Conservation (phyloP, 495 filamentous ascomycete species). For the Podospora comata region DNA sequence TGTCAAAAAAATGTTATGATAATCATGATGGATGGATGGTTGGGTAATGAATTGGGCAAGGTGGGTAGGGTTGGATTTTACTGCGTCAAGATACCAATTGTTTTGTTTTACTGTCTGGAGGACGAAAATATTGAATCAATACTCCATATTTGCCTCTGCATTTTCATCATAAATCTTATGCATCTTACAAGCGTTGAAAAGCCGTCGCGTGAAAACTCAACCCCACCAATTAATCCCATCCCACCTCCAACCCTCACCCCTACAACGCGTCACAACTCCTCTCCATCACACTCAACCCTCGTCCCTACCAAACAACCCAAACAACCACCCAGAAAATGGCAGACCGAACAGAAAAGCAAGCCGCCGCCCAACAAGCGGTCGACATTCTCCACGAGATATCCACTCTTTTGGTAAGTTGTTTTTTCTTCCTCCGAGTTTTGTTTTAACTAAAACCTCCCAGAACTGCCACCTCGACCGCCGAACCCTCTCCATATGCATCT, state of each 20-base stretch:
- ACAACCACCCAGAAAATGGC: slow-evolving; percentile 43
- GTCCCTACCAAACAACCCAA: background rate
- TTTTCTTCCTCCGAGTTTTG: background rate
- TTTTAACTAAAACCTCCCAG: slow-evolving; percentile 41
- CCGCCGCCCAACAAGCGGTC: slow-evolving; percentile 91
- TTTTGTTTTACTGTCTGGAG: background rate
- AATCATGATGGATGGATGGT: slow-evolving; percentile 1
- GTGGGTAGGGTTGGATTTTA: background rate
- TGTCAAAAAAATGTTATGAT: background rate
- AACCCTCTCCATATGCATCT: slow-evolving; percentile 89
- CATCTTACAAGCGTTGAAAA: background rate
- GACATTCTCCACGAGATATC: slow-evolving; percentile 95
- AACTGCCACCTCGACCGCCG: slow-evolving; percentile 89
- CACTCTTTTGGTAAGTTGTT: slow-evolving; percentile 64
- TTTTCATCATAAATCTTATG: background rate
- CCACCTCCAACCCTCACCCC: background rate
- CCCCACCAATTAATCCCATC: background rate
- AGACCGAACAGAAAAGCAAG: slow-evolving; percentile 56
- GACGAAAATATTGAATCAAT: background rate
- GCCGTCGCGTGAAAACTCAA: background rate
- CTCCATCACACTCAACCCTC: background rate
- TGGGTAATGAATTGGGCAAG: background rate
- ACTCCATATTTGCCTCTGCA: background rate
- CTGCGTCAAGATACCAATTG: background rate
- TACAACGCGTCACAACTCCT: slow-evolving; percentile 1